phyloP scores from a whole-genome alignment of 192 early-diverging fungal genomes.

The Gryganskiella cystojenkinii region DNA sequence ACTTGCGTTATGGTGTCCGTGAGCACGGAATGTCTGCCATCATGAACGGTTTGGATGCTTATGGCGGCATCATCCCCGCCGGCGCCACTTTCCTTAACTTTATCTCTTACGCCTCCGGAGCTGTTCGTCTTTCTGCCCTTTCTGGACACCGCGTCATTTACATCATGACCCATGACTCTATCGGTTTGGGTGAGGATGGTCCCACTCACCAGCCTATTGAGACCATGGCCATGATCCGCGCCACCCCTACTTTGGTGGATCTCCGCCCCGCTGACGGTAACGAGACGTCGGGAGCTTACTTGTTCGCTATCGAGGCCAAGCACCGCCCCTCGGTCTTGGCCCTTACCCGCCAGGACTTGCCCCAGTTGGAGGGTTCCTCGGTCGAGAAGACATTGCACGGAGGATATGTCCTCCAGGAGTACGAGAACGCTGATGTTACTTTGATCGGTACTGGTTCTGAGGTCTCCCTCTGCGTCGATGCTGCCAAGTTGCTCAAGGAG shows the following conservation, averaged over 20 bases:
- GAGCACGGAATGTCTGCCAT: slow-evolving; percentile 98
- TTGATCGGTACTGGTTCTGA: slow-evolving; percentile 96
- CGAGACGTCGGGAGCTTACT: slow-evolving; percentile 91
- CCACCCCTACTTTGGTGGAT: slow-evolving; percentile 89
- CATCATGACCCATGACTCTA: slow-evolving; percentile 99
- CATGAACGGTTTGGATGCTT: slow-evolving; percentile 93
- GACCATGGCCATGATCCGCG: slow-evolving; percentile 90
- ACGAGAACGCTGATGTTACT: slow-evolving; percentile 70
- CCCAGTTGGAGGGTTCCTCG: slow-evolving; percentile 89
- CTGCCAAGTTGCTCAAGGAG: slow-evolving; percentile 81
- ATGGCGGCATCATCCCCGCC: slow-evolving; percentile 90
- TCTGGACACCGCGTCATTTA: slow-evolving; percentile 94
- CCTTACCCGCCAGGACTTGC: slow-evolving; percentile 95
- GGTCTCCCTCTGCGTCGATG: slow-evolving; percentile 87
- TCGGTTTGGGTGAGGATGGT: slow-evolving; percentile 97
- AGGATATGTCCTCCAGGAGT: slow-evolving; percentile 84
- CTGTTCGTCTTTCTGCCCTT: slow-evolving; percentile 91
- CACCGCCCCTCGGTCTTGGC: slow-evolving; percentile 87
- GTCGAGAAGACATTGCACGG: slow-evolving; percentile 86
- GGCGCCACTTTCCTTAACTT: slow-evolving; percentile 96
- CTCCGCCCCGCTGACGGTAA: slow-evolving; percentile 97
- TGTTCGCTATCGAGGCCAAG: slow-evolving; percentile 80
- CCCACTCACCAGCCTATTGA: slow-evolving; percentile 99
- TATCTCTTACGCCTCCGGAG: slow-evolving; percentile 72
- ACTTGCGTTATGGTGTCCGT: slow-evolving; percentile 96